Evolutionary conservation across 352 stramenopile genomes (phyloP).

Genomic region (Globisporangium okanoganense): DNA sequence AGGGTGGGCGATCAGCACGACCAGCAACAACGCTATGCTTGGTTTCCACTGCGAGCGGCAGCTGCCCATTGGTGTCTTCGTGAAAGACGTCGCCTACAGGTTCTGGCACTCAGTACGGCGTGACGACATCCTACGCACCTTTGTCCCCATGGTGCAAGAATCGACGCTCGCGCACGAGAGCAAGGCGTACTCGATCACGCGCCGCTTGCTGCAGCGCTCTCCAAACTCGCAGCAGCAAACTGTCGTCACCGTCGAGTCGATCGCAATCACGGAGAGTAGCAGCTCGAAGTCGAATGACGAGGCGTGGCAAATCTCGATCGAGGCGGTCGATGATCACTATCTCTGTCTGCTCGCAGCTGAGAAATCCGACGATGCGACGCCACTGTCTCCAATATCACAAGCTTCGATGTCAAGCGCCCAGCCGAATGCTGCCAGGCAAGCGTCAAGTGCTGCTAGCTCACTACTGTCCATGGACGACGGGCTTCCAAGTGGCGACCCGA

Average conservation of each 20-base stretch:
- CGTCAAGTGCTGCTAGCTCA: neutral
- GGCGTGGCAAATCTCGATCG: conserved; percentile 47
- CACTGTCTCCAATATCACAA: neutral
- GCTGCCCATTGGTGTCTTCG: conserved; percentile 15
- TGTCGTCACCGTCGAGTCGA: conserved; percentile 45
- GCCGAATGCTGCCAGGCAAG: neutral
- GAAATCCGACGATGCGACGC: conserved; percentile 9
- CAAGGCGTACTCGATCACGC: conserved; percentile 22
- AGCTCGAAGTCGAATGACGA: conserved; percentile 10
- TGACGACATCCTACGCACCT: conserved; percentile 65
- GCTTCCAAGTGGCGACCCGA: conserved; percentile 6
- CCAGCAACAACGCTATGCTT: conserved; percentile 30
- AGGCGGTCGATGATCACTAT: conserved; percentile 49
- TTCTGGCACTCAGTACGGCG: conserved; percentile 48
- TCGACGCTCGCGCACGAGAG: conserved; percentile 30
- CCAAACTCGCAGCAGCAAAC: conserved; percentile 19
- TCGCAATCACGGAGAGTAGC: conserved; percentile 17
- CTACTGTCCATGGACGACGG: neutral
- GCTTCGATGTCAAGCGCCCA: neutral
- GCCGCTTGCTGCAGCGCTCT: conserved; percentile 36
- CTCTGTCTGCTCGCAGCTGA: conserved; percentile 41
- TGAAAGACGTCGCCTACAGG: conserved; percentile 31
- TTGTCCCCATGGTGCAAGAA: conserved; percentile 49
- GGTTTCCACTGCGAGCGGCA: conserved; percentile 42
- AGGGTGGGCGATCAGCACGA: conserved; percentile 45